Evolutionary conservation across 2,329 filamentous ascomycete species (phyloP).

Genomic region (Penicillium psychrosexuale): DNA sequence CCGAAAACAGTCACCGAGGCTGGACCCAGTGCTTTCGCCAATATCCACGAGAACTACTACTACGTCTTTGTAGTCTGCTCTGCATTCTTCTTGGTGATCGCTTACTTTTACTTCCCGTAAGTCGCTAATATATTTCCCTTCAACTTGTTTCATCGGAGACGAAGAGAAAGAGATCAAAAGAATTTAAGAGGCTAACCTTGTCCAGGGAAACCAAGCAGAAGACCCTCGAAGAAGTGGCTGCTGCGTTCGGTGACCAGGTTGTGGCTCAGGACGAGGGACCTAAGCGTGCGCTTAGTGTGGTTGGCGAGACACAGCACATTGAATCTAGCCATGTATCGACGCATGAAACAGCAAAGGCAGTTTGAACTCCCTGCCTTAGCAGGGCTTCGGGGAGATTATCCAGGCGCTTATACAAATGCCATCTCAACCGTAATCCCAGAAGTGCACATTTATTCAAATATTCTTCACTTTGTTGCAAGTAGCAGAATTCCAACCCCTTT

Average conservation of each 20-base stretch:
- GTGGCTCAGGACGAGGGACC: slow-evolving; percentile 30
- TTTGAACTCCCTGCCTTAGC: background rate
- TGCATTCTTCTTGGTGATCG: slow-evolving; percentile 50
- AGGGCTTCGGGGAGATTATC: background rate
- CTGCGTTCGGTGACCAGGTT: slow-evolving; percentile 49
- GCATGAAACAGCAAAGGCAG: background rate
- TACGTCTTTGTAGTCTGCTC: slow-evolving; percentile 58
- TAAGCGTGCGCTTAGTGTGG: slow-evolving; percentile 25
- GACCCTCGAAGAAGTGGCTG: slow-evolving; percentile 50
- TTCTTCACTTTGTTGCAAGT: background rate
- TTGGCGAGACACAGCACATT: slow-evolving; percentile 23
- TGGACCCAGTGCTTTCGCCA: slow-evolving; percentile 56
- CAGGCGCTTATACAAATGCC: background rate
- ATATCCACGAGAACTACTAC: slow-evolving; percentile 59
- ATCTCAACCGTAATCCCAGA: background rate
- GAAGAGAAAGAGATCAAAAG: background rate
- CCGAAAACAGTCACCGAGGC: slow-evolving; percentile 47
- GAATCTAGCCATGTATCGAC: slow-evolving; percentile 7
- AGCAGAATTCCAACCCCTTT: background rate
- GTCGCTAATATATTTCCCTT: slow-evolving; percentile 13
- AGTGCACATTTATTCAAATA: background rate
- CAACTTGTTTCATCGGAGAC: background rate
- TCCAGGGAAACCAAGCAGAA: slow-evolving; percentile 49
- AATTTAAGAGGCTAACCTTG: background rate
- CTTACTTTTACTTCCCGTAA: slow-evolving; percentile 56